Base-by-base conservation (phyloP, 2,329 filamentous ascomycete genomes). In the Talaromyces sp. region DNA sequence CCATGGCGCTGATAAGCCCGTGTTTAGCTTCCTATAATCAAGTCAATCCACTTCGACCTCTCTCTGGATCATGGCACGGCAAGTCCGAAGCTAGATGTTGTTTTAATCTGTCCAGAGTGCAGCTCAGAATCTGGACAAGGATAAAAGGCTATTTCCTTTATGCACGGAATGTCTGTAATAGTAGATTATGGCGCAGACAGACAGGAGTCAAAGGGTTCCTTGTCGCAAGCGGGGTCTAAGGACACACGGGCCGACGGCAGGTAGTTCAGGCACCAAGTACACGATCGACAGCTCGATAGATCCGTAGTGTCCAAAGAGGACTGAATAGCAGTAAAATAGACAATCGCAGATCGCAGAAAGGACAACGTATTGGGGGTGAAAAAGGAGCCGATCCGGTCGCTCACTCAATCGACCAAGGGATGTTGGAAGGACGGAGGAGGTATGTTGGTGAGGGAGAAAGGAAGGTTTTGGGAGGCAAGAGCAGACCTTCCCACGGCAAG, bases 1-100 rank as follows among this genome's bases (percentile, higher is more conserved):
- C 70, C 74, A 77, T 76, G 48, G 63, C 44, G 50, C 39, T 54
- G 56, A 55, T 61, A 61, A 52, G 58, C 42, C 31, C 31, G 33
- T 54, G 28, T 18, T 50, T 61, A 44, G 58, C 48, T 61, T 35
- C 61, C 35, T 54, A 54, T 52, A 55, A 59, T 59, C 50, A 35
- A 55, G 57, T 52, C 56, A 62, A 50, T 52, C 18, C 37, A 44
- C 33, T 52, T 58, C 37, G 48, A 48, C 23, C 56, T 52, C 46
- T 58, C 14, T 23, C 55, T 55, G 35, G 58, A 63, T 42, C 62
- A 63, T 63, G 28, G 33, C 62, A 50, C 28, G 31, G 16, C 7
- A 35, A 54, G 50, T 31, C 28, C 31, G 5, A 33, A 52, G 28
- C 9, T 33, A 33, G 48, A 23, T 2, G 31, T 54, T 21, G 4